Evolutionary conservation across 345 rosid species (phyloP).

Genomic region (Arabis alpina): DNA sequence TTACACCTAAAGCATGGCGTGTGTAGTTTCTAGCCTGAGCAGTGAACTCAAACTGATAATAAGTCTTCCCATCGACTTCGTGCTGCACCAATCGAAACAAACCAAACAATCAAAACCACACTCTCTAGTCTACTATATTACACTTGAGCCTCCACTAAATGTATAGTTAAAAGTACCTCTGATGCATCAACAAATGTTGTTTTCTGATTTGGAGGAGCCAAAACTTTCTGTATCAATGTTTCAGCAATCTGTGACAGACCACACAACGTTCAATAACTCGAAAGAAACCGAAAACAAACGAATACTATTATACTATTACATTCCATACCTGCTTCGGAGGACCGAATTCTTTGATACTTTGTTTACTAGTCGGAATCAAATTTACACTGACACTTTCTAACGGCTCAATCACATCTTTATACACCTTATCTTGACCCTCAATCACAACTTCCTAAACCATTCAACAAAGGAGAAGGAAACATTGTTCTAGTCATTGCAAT

Average conservation of each 20-base stretch:
- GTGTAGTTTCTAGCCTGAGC: constrained; percentile 85
- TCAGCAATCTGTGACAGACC: constrained; percentile 69
- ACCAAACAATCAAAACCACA: constrained; percentile 30
- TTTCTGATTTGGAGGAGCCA: constrained; percentile 87
- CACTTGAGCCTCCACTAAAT: background rate
- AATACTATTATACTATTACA: background rate
- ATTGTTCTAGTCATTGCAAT: background rate
- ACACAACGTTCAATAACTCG: constrained; percentile 21
- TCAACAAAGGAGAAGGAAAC: background rate
- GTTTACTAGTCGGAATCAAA: constrained; percentile 67
- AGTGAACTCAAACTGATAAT: constrained; percentile 82
- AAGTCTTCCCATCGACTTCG: constrained; percentile 74
- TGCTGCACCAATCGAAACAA: constrained; percentile 56
- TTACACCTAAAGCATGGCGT: constrained; percentile 81
- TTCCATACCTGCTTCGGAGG: constrained; percentile 74
- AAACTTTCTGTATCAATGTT: constrained; percentile 71
- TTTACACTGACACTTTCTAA: constrained; percentile 84
- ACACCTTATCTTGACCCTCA: constrained; percentile 90
- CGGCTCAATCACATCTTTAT: constrained; percentile 95
- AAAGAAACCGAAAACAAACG: background rate
- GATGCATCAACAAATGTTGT: constrained; percentile 67
- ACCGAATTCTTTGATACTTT: constrained; percentile 81
- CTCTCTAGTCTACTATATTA: background rate
- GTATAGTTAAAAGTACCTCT: constrained; percentile 54
- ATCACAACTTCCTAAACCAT: constrained; percentile 71